Base-by-base conservation (phyloP, 1,284 basidiomycete genomes). In the Cryptococcus sp. region DNA sequence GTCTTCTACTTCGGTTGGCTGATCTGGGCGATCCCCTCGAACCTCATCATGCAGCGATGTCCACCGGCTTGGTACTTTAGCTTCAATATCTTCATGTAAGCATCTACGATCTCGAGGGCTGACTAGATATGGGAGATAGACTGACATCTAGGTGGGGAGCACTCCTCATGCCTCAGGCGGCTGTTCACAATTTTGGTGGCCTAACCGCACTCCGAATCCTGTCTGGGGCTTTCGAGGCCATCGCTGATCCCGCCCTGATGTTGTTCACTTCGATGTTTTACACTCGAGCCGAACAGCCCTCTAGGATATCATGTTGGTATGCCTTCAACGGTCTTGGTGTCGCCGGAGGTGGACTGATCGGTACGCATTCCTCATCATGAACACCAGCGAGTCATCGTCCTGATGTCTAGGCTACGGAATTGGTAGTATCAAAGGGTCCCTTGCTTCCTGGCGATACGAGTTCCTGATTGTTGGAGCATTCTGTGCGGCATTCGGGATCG, bases 71-170 rank as follows among this genome's bases (percentile, higher is more conserved):
- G 76, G 43, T 79, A 79, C 57, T 73, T 80, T 42, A 74, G 73
- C 9, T 59, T 73, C 57, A 78, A 78, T 60, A 78, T 79, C 54
- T 75, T 76, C 59, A 60, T 78, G 52, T 79, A 78, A 78, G 77
- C 77, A 21, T 67, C 69, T 52, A 9, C 32, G 10, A 37, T 75
- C 60, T 40, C 69, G 48, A 70, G 70, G 66, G 60, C 21, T 46
- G 53, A n/a, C n/a, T n/a, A n/a, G n/a, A n/a, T n/a, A n/a, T n/a
- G n/a, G n/a, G n/a, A n/a, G n/a, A n/a, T n/a, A 48, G 11, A 36
- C 23, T 18, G 4, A 22, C 36, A 46, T 16, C 22, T 47, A 10
- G 28, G 23, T 65, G 7, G 39, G 39, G 39, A 7, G 39, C 39
- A n/a, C 39, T 61, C 70, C 22, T 65, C 37, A 76, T 75, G 73